Base-by-base conservation (phyloP, 495 filamentous ascomycete genomes). In the Annulohypoxylon bovei region DNA sequence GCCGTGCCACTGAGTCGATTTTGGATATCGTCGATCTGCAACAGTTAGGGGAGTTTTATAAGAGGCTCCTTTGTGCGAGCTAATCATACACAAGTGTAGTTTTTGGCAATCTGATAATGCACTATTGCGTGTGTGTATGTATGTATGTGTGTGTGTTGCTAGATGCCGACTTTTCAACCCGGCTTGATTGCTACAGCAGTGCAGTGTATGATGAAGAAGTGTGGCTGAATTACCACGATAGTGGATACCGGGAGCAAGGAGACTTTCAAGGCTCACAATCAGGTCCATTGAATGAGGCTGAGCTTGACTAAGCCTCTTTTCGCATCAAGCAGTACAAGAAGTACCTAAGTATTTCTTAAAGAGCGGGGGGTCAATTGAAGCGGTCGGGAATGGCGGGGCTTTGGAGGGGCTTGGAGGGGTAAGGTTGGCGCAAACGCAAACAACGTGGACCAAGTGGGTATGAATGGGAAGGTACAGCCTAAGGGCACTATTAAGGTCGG, bases 231-330 rank as follows among this genome's bases (percentile, higher is more conserved):
- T 32, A 32, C 12, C 14, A 7, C 22, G 23, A 52, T 52, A 14
- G 49, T 50, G 47, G 23, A 16, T 30, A 32, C 27, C 6, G 8
- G 37, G 11, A 5, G 6, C 11, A 35, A 35, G 11, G n/a, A n/a
- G 33, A 37, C 33, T 46, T 46, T 46, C 37, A 40, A 35, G 37
- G 37, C 14, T 40, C 12, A 16, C n/a, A 11, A 12, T 11, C 39
- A 23, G 3, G 12, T 54, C 28, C 12, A 55, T 49, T n/a, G 12
- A 52, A 39, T 66, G 68, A 71, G 68, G 68, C 68, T 71, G 62
- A 71, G 68, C 28, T 59, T 58, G 56, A 50, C 68, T 46, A 61
- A 71, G 68, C 68, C 68, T 52, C 56, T 62, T 56, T 27, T 23
- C 16, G 30, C 20, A 14, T 39, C 53, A 33, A 54, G 20, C 25